Percentiles rank a stretch among this genome's conserved stretches.
Evolutionary conservation across 2,329 filamentous ascomycete species (phyloP).

Genomic region (Fusarium musae): DNA sequence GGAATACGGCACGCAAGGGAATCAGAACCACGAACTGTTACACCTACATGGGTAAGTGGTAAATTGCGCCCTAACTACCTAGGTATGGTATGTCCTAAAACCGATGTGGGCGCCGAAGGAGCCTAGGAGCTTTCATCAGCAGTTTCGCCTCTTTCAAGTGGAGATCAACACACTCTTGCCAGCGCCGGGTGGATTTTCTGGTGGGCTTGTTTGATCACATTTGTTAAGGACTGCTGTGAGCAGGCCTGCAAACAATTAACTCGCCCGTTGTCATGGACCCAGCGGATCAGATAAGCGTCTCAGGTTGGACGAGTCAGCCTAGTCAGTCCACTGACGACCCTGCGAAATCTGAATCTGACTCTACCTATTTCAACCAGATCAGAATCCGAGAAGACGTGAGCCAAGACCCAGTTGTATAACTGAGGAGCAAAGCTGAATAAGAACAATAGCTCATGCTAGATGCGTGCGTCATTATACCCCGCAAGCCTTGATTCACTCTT

Average conservation of each 20-base stretch:
- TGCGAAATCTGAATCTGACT: constrained; percentile 4
- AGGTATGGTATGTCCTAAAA: neutral
- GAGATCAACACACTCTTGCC: constrained; percentile 27
- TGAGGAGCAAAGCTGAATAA: too few relatives aligned
- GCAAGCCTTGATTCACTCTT: neutral
- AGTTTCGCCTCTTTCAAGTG: constrained; percentile 26
- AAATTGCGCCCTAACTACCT: constrained; percentile 4
- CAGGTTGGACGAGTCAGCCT: constrained; percentile 7
- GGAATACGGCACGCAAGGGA: constrained; percentile 20
- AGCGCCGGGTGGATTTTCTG: constrained; percentile 10
- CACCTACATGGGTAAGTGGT: constrained; percentile 12
- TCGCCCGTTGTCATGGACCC: neutral
- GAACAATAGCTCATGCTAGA: neutral
- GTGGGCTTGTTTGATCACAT: constrained; percentile 1
- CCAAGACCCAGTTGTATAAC: neutral
- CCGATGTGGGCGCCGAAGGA: neutral
- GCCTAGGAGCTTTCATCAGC: neutral
- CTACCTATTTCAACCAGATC: neutral
- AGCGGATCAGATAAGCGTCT: constrained; percentile 20
- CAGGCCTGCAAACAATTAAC: constrained; percentile 13
- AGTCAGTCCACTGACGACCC: neutral
- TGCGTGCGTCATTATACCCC: neutral
- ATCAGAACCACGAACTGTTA: constrained; percentile 3
- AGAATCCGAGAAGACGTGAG: neutral
- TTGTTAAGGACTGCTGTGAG: constrained; percentile 13